phyloP scores from a whole-genome alignment of 352 stramenopile species.

The Phytophthora chlamydospora region DNA sequence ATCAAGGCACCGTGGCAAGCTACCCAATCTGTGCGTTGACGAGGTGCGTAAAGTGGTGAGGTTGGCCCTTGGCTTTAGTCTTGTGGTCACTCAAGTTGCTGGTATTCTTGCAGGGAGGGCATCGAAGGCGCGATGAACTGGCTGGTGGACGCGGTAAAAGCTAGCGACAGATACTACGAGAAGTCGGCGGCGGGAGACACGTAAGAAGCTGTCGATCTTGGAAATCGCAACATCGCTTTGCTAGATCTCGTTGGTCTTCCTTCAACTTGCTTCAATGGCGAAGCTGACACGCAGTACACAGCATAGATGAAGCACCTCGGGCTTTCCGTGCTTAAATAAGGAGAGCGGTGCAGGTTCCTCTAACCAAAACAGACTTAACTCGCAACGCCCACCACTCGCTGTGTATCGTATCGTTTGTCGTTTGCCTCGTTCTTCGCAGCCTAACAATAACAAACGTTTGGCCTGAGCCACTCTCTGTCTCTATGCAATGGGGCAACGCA shows the following conservation, averaged over 20 bases:
- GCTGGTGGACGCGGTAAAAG: constrained; percentile 75
- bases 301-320: constrained; percentile 22
- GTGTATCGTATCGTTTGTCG: constrained; percentile 29
- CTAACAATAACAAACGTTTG: constrained; percentile 23
- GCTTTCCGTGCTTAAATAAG: neutral
- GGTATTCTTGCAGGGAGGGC: constrained; percentile 48
- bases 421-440: constrained; percentile 21
- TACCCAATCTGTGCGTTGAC: constrained; percentile 72
- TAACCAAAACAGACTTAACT: constrained; percentile 10
- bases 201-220: constrained; percentile 10
- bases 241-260: constrained; percentile 4
- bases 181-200: constrained; percentile 34
- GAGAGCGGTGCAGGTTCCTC: constrained; percentile 12
- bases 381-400: constrained; percentile 8
- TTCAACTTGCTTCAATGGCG: neutral
- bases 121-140: constrained; percentile 77
- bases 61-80: neutral
- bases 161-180: constrained; percentile 70
- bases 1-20: constrained; percentile 46
- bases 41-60: constrained; percentile 27
- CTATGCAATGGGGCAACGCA: constrained; percentile 31
- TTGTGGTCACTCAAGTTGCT: constrained; percentile 5
- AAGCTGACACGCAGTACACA: constrained; percentile 9
- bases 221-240: neutral
- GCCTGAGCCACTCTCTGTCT: constrained; percentile 24